Conservation (phyloP, 2,329 filamentous ascomycete genomes). For the Calonectria ilicicola region DNA sequence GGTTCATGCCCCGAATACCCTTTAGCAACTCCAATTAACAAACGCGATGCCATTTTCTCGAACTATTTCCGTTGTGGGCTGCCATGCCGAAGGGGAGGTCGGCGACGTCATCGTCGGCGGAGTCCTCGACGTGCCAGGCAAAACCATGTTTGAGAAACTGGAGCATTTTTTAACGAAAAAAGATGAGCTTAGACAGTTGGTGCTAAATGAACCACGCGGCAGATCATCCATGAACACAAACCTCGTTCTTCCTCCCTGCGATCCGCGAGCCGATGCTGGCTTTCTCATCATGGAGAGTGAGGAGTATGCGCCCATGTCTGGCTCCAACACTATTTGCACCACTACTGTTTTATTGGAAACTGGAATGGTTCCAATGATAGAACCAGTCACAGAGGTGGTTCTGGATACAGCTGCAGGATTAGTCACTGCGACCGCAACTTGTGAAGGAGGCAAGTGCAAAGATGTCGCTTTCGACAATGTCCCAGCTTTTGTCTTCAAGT, state of each 20-base stretch:
- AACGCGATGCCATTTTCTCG: not conserved
- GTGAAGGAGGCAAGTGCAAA: slow-evolving; percentile 56
- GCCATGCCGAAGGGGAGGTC: slow-evolving; percentile 56
- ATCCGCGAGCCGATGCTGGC: slow-evolving; percentile 57
- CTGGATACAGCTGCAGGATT: slow-evolving; percentile 60
- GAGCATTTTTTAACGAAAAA: slow-evolving; percentile 52
- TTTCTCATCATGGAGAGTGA: slow-evolving; percentile 61
- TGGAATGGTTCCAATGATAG: slow-evolving; percentile 58
- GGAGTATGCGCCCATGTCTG: slow-evolving; percentile 55
- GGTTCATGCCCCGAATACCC: too few species aligned
- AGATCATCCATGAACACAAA: slow-evolving; percentile 54
- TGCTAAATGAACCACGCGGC: slow-evolving; percentile 60
- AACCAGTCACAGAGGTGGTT: slow-evolving; percentile 54
- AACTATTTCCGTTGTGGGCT: slow-evolving; percentile 47
- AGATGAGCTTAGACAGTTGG: slow-evolving; percentile 54
- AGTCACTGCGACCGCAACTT: slow-evolving; percentile 54
- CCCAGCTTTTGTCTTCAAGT: slow-evolving; percentile 53
- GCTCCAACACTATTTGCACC: slow-evolving; percentile 58
- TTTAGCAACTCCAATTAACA: not conserved
- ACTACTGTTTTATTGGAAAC: slow-evolving; percentile 60
- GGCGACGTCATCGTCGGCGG: slow-evolving; percentile 63
- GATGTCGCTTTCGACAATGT: slow-evolving; percentile 59
- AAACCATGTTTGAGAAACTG: slow-evolving; percentile 62
- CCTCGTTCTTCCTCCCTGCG: slow-evolving; percentile 55
- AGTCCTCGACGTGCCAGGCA: slow-evolving; percentile 55